Evolutionary conservation across 495 filamentous ascomycete species (phyloP).

Genomic region (Aspergillus biplanus): DNA sequence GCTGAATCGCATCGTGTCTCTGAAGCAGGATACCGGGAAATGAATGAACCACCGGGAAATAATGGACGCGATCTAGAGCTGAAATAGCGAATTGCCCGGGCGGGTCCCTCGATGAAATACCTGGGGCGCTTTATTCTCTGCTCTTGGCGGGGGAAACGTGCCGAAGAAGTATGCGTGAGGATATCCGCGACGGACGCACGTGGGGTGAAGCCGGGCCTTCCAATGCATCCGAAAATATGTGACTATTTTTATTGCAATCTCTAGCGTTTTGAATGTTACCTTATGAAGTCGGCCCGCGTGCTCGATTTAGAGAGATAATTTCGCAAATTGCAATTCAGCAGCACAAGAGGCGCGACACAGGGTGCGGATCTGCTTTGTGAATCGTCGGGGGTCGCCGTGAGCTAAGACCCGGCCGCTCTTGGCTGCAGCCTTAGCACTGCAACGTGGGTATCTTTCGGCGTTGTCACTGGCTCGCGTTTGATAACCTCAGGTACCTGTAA

Average conservation of each 20-base stretch:
- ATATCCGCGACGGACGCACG: not conserved
- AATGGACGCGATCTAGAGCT: too few species aligned
- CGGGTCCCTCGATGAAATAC: too few species aligned
- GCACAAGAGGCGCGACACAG: constrained; percentile 6
- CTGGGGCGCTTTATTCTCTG: too few species aligned
- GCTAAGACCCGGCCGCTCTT: constrained; percentile 7
- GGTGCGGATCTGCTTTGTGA: not conserved
- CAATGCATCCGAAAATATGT: not conserved
- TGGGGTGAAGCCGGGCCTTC: not conserved
- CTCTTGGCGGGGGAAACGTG: too few species aligned
- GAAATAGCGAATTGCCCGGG: too few species aligned
- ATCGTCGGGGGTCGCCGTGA: constrained; percentile 8
- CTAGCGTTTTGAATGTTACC: too few species aligned
- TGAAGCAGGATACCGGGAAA: constrained; percentile 75
- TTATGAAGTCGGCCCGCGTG: not conserved
- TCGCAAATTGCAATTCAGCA: not conserved
- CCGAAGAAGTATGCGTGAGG: too few species aligned
- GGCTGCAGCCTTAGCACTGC: constrained; percentile 21
- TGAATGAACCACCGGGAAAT: too few species aligned
- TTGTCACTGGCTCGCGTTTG: constrained; percentile 7
- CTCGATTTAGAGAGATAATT: not conserved
- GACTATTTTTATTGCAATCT: too few species aligned
- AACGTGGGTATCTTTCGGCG: constrained; percentile 21
- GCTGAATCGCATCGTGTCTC: constrained; percentile 86
- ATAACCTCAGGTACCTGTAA: not conserved